Evolutionary conservation across 2,329 filamentous ascomycete species (phyloP).

Genomic region (Colletotrichum tofieldiae): DNA sequence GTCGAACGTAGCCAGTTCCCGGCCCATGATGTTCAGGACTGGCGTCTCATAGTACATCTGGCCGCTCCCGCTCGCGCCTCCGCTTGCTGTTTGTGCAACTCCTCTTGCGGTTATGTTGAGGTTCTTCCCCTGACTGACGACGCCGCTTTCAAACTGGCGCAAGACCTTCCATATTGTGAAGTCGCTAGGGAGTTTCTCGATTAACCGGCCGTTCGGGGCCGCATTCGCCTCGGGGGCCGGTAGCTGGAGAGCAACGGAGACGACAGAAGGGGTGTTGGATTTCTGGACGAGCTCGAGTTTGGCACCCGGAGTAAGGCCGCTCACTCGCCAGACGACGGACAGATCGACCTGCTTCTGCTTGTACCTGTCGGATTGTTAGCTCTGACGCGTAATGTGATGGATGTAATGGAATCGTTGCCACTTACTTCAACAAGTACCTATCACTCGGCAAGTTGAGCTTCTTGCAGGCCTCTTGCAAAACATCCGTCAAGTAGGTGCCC

Average conservation of each 20-base stretch:
- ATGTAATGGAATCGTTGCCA: conserved; percentile 1
- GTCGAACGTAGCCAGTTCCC: conserved; percentile 81
- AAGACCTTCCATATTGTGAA: conserved; percentile 92
- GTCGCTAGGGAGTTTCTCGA: conserved; percentile 90
- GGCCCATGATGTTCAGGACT: conserved; percentile 85
- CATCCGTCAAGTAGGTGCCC: conserved; percentile 84
- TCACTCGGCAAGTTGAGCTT: conserved; percentile 83
- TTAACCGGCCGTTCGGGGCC: conserved; percentile 77
- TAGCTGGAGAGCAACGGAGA: conserved; percentile 91
- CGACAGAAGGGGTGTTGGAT: conserved; percentile 86
- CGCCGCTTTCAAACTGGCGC: conserved; percentile 88
- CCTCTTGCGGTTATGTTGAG: conserved; percentile 90
- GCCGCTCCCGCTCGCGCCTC: conserved; percentile 73
- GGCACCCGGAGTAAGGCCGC: conserved; percentile 86
- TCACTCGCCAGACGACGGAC: conserved; percentile 85
- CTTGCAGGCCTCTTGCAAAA: conserved; percentile 88
- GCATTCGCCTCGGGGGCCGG: conserved; percentile 78
- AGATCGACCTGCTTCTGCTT: conserved; percentile 91
- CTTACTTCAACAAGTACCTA: conserved; percentile 86
- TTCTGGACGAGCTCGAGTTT: conserved; percentile 93
- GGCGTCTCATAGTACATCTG: conserved; percentile 92
- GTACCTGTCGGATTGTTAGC: conserved; percentile 67
- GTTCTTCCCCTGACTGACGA: conserved; percentile 71
- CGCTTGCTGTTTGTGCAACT: conserved; percentile 73
- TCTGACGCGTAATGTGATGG: conserved; percentile 1